A percentile compares a stretch with the other conserved stretches of the same genome.
Evolutionary conservation across 768 basidiomycete genomes (phyloP).

Genomic region (Boletus vermiculosoides): DNA sequence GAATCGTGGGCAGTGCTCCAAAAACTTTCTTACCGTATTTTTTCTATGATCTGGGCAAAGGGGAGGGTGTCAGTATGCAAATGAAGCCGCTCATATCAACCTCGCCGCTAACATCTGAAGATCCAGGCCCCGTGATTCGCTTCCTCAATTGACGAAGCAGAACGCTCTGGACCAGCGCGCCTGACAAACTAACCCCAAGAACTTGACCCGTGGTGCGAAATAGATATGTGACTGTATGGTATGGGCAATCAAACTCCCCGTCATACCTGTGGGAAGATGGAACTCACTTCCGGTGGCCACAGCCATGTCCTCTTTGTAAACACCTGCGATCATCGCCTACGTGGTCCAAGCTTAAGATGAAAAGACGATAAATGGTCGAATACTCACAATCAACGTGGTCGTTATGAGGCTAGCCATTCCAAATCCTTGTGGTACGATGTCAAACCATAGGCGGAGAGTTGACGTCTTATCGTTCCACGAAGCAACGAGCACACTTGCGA

Average conservation of each 20-base stretch:
- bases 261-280: conserved; percentile 8
- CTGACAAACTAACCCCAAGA: conserved; percentile 86
- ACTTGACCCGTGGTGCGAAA: conserved; percentile 96
- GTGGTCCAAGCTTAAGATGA: conserved; percentile 6
- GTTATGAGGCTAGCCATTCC: conserved; percentile 85
- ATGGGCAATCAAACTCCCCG: conserved; percentile 5
- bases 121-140: conserved; percentile 74
- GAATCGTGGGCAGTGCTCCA: conserved; percentile 16
- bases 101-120: conserved; percentile 58
- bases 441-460: conserved; percentile 66
- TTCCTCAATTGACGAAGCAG: conserved; percentile 66
- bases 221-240: conserved; percentile 78
- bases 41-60: conserved; percentile 61
- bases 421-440: conserved; percentile 78
- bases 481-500: conserved; percentile 59
- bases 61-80: conserved; percentile 18
- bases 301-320: conserved; percentile 78
- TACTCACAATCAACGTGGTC: conserved; percentile 77
- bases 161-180: conserved; percentile 80
- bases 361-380: conserved; percentile 4
- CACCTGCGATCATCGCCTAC: conserved; percentile 85
- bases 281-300: conserved; percentile 87
- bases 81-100: conserved; percentile 26
- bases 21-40: conserved; percentile 51
- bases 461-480: conserved; percentile 67